These are phyloP conservation scores for Prorocentrum cordatum DNA, from an alignment of 169 alveolate genomes.

Conservation along the genomic window DNA sequence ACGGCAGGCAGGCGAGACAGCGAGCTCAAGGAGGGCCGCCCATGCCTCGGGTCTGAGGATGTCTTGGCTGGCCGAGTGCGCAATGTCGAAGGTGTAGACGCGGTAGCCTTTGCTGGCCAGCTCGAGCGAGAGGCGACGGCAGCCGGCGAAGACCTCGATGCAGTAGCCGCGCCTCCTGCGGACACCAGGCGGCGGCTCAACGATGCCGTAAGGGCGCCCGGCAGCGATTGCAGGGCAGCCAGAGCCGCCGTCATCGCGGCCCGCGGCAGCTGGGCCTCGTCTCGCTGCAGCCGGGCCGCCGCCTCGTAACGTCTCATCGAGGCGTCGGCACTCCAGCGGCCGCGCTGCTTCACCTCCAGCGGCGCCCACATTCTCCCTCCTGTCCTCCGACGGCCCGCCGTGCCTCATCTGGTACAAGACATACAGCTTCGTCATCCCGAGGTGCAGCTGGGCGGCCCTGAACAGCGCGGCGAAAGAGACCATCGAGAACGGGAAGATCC, in stretches of 20 bases:
- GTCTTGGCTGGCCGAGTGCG: too few species aligned
- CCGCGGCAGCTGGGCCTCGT: neutral
- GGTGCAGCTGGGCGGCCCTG: neutral
- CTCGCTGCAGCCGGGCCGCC: neutral
- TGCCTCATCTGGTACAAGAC: slow-evolving; percentile 13
- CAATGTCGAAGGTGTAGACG: too few species aligned
- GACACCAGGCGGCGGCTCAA: neutral
- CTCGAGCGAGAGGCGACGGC: neutral
- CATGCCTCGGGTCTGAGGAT: too few species aligned
- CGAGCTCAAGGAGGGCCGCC: too few species aligned
- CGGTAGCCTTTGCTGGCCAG: neutral
- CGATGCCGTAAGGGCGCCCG: neutral
- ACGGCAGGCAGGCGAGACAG: too few species aligned
- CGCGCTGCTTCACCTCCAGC: slow-evolving; percentile 1
- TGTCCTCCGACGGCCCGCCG: slow-evolving; percentile 8
- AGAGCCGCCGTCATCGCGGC: neutral
- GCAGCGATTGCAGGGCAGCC: neutral
- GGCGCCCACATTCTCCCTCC: neutral
- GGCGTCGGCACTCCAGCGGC: slow-evolving; percentile 5
- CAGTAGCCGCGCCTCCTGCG: neutral
- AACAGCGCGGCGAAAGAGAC: too few species aligned
- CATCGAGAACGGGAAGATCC: too few species aligned
- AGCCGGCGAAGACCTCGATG: neutral
- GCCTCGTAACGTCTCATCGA: slow-evolving; percentile 1
- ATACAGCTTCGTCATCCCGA: neutral